Evolutionary conservation across 2,329 filamentous ascomycete species (phyloP).

Genomic region (Paecilomyces sp.): DNA sequence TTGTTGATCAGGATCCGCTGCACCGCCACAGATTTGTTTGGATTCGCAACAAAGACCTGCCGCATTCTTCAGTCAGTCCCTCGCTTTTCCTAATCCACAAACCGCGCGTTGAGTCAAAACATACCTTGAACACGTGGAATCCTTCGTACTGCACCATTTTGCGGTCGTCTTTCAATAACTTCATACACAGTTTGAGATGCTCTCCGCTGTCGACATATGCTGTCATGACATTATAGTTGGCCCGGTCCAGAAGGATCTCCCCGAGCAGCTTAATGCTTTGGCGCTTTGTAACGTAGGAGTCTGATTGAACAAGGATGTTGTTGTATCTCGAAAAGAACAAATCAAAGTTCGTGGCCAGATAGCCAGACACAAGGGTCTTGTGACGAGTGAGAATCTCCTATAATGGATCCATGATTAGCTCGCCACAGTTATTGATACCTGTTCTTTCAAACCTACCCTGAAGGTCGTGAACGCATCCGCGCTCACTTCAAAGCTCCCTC

Average conservation of each 20-base stretch:
- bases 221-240: slow-evolving; percentile 98
- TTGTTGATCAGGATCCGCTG: slow-evolving; percentile 97
- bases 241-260: slow-evolving; percentile 86
- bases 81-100: not conserved
- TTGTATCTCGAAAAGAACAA: slow-evolving; percentile 92
- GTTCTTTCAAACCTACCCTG: slow-evolving; percentile 49
- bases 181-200: slow-evolving; percentile 98
- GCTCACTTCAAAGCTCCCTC: slow-evolving; percentile 90
- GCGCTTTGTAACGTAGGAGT: slow-evolving; percentile 94
- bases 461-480: slow-evolving; percentile 98
- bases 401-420: slow-evolving; percentile 6
- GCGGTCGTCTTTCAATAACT: slow-evolving; percentile 84
- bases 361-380: slow-evolving; percentile 82
- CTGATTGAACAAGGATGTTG: slow-evolving; percentile 75
- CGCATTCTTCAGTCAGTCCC: slow-evolving; percentile 12
- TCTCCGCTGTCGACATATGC: slow-evolving; percentile 91
- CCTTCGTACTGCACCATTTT: slow-evolving; percentile 99
- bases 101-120: slow-evolving; percentile 2
- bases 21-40: slow-evolving; percentile 93
- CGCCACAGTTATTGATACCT: not conserved
- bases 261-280: slow-evolving; percentile 97
- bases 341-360: slow-evolving; percentile 83
- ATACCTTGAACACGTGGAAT: slow-evolving; percentile 93
- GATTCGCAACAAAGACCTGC: slow-evolving; percentile 92
- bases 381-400: slow-evolving; percentile 92